Evolutionary conservation across 2,329 filamentous ascomycete species (phyloP), one percentile per base, ranked within the genome.

Genomic region (Coniella vitis): DNA sequence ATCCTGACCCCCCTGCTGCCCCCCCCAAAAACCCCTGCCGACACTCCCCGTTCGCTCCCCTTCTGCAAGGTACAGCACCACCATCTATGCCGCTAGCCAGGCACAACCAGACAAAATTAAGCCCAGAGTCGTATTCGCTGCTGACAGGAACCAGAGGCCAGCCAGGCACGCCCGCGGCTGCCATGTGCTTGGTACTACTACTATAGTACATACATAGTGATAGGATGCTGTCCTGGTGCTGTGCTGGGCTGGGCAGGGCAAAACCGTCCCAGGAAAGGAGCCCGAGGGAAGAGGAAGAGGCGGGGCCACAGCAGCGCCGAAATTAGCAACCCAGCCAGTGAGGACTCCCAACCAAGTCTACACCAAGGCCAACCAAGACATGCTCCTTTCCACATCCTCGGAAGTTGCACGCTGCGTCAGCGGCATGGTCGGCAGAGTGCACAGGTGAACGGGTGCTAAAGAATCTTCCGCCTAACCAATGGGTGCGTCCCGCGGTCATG

Each of bases 51-150:
- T 40, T 49, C 47, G 47, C 52, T 45, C 49, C 45, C 41, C 52
- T 54, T 20, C 52, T 56, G 54, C 54, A 56, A 56, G 54, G 54
- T 52, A 55, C 54, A 46, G 52, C 29, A 10, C 10, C 40, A 3
- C 8, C 10, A 47, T 43, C 48, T 47, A 43, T 53, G 51, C 31
- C 12, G 47, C 47, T 46, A 46, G 35, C 40, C 51, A 48, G 51
- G 46, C 40, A 47, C 54, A 41, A 37, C 40, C 51, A 48, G 51
- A 44, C 40, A 47, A 51, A 41, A 37, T 36, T 42, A 47, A 47
- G 19, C 20, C 41, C 17, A 43, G 43, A 35, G 48, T 53, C 51
- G 51, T 51, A 51, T 51, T 46, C 10, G n/a, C 25, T 29, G 38
- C 16, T 52, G 42, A 49, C 49, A 32, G 31, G 45, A 37, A 22